These are phyloP conservation scores for Colletotrichum sansevieriae DNA, from an alignment of 2,329 filamentous ascomycete species.

Conservation along the genomic window DNA sequence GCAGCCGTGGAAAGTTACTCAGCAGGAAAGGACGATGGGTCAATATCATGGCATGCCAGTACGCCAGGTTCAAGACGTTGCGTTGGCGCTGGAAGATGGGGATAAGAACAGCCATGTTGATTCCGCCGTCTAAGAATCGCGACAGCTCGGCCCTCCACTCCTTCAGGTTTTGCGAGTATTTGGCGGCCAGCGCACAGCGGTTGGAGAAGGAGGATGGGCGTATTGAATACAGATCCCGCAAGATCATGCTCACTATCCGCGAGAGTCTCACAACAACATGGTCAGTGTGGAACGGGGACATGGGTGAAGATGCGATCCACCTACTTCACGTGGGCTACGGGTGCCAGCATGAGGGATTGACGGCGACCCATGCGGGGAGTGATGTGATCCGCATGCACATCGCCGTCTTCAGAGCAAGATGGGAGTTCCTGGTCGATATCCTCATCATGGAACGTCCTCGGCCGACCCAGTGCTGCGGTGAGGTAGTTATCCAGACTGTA, in stretches of 20 bases:
- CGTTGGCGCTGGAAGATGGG: conserved; percentile 57
- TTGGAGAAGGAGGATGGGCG: conserved; percentile 48
- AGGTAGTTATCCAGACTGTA: conserved; percentile 76
- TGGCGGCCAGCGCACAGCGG: conserved; percentile 46
- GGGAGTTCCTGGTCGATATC: conserved; percentile 75
- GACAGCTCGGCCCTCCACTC: conserved; percentile 53
- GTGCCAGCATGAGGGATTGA: conserved; percentile 51
- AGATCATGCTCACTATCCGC: conserved; percentile 52
- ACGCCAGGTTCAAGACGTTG: conserved; percentile 57
- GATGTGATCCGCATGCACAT: conserved; percentile 40
- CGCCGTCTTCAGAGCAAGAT: conserved; percentile 62
- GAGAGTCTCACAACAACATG: conserved; percentile 45
- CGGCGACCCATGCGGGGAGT: conserved; percentile 32
- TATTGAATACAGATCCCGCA: conserved; percentile 53
- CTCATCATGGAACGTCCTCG: conserved; percentile 72
- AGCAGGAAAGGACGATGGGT: conserved; percentile 54
- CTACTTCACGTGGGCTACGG: conserved; percentile 53
- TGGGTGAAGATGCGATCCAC: background rate
- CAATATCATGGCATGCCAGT: conserved; percentile 58
- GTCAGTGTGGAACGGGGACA: background rate
- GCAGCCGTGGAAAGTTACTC: conserved; percentile 50
- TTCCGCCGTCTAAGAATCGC: conserved; percentile 55
- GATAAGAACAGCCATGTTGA: conserved; percentile 50
- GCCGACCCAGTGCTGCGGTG: conserved; percentile 71
- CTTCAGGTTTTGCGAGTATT: conserved; percentile 48